A percentile compares a stretch with the other conserved stretches of the same genome.
These are phyloP conservation scores for Drosera capensis DNA, from an alignment of 148 eudicot genomes.

Conservation along the genomic window DNA sequence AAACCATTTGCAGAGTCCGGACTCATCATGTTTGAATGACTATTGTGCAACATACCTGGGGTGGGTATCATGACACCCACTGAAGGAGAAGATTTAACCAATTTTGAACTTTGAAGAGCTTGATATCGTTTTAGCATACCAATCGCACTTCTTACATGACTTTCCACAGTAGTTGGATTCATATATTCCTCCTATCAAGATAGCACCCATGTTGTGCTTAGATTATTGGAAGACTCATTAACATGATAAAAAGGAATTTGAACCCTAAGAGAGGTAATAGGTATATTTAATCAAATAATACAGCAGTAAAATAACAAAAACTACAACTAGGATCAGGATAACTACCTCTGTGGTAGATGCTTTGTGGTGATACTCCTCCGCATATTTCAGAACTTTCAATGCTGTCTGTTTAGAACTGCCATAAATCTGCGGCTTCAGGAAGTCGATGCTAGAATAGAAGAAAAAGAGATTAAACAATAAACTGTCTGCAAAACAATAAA, in stretches of 20 bases:
- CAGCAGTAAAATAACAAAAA: constrained; percentile 2
- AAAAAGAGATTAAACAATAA: constrained; percentile 2
- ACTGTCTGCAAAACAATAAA: too few relatives aligned
- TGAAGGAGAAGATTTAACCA: constrained; percentile 40
- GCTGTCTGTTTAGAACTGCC: constrained; percentile 27
- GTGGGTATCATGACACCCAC: constrained; percentile 94
- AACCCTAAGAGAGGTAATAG: not conserved
- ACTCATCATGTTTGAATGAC: constrained; percentile 38
- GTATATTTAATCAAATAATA: not conserved
- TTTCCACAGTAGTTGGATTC: constrained; percentile 52
- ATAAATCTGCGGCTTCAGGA: constrained; percentile 33
- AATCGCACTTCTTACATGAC: constrained; percentile 39
- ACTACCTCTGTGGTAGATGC: constrained; percentile 47
- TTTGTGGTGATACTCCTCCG: constrained; percentile 58
- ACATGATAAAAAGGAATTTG: not conserved
- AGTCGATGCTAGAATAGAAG: constrained; percentile 33
- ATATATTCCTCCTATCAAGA: constrained; percentile 65
- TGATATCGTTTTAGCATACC: constrained; percentile 27
- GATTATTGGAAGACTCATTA: not conserved
- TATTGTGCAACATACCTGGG: constrained; percentile 64
- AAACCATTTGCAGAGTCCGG: constrained; percentile 43
- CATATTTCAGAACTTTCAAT: constrained; percentile 46
- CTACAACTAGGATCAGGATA: constrained; percentile 1
- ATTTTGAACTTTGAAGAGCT: constrained; percentile 50
- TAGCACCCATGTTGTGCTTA: constrained; percentile 6